Percentiles rank a stretch among this genome's conserved stretches.
These are phyloP conservation scores for Yamadazyma friedrichii DNA, from an alignment of 1,139 yeast genomes.

Conservation along the genomic window DNA sequence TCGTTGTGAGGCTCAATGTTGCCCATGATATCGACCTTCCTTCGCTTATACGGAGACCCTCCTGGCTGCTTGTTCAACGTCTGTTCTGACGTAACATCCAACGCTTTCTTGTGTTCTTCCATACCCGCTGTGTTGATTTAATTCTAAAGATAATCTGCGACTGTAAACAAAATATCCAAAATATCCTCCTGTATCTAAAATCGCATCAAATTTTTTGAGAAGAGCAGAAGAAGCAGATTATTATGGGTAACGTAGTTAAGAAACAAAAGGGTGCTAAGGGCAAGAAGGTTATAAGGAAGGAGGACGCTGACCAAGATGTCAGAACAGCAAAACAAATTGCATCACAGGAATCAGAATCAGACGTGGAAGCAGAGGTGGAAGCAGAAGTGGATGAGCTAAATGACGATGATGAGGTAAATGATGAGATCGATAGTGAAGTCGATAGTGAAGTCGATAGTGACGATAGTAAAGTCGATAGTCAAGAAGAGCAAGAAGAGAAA, in stretches of 20 bases:
- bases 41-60: slow-evolving; percentile 8
- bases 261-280: slow-evolving; percentile 3
- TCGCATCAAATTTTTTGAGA: slow-evolving; percentile 4
- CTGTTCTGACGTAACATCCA: slow-evolving; percentile 1
- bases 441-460: slow-evolving; percentile 4
- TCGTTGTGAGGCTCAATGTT: not conserved
- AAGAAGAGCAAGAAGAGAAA: slow-evolving; percentile 23
- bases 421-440: slow-evolving; percentile 10
- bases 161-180: too few species aligned
- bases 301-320: not conserved
- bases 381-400: not conserved
- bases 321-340: too few species aligned
- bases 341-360: not conserved
- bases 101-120: not conserved
- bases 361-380: not conserved
- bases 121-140: too few species aligned
- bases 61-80: slow-evolving; percentile 2
- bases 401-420: slow-evolving; percentile 9
- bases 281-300: not conserved
- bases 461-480: slow-evolving; percentile 11
- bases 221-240: not conserved
- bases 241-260: slow-evolving; percentile 6
- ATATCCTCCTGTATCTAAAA: not conserved
- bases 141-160: too few species aligned
- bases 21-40: slow-evolving; percentile 5